Base-by-base conservation (phyloP, 2,329 filamentous ascomycete species). In the Epichloe bromicola region DNA sequence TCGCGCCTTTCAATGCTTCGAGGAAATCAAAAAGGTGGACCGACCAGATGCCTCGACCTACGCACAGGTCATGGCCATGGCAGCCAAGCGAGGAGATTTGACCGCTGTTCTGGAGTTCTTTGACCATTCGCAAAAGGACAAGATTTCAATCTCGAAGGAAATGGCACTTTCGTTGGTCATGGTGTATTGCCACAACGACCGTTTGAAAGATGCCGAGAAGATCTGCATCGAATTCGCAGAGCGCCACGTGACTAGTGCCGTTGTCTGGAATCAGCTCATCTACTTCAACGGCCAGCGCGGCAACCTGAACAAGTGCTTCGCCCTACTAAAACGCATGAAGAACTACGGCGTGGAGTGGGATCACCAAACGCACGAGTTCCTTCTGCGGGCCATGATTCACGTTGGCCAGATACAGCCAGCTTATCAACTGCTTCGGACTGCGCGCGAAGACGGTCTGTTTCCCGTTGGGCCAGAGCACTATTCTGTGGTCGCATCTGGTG, bases 181-280 rank as follows among this genome's bases (percentile, higher is more conserved):
- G 54, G 85, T 80, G 1, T 83, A 84, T 61, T 82, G 82, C 41
- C 60, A 59, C 49, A 70, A 70, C 44, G 61, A 64, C 10, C 60
- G 63, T 2, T 55, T 68, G 7, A 36, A 57, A 15, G 68, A 70
- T 38, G 70, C 69, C 0, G 62, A 69, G 52, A 59, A 56, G n/a
- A 60, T 71, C 26, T 68, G 65, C 43, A 48, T 76, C 46, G 75
- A 76, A 43, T 74, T 80, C 34, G 70, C 82, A 20, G 65, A 67
- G 12, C 70, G 73, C 54, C 68, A 72, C 17, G 74, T 79, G 1
- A 70, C 74, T 2, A 67, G 65, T 20, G 82, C 82, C 2, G 70
- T 74, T 34, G 79, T 88, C 61, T 96, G 87, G 86, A 95, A 96
- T 61, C 74, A 80, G 49, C 68, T 96, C 34, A 70, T 96, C 4